Conservation (phyloP, 2,329 filamentous ascomycete genomes). For the Pseudogymnoascus sp. region DNA sequence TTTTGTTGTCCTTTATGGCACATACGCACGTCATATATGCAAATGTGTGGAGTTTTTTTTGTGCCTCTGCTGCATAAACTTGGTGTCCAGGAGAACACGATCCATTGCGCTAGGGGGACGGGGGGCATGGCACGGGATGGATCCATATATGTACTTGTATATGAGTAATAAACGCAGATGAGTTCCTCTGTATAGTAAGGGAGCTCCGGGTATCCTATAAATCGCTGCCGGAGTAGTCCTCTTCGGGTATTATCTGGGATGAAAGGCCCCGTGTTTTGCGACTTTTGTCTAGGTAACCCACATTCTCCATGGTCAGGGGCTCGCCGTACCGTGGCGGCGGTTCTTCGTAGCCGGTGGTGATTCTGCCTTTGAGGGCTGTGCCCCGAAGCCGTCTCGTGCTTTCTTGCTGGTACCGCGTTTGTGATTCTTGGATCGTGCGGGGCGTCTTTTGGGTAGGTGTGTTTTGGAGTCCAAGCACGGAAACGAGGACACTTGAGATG, state of each 20-base stretch:
- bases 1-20: background rate
- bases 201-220: background rate
- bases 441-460: background rate
- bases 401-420: background rate
- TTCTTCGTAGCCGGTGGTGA: background rate
- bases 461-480: constrained; percentile 32
- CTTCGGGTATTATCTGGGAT: background rate
- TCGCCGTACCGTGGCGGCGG: background rate
- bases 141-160: constrained; percentile 4
- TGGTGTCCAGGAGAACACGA: background rate
- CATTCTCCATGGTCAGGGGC: background rate
- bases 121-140: background rate
- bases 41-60: background rate
- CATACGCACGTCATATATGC: constrained; percentile 1
- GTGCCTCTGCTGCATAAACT: background rate
- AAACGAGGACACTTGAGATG: constrained; percentile 45
- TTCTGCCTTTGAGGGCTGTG: background rate
- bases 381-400: background rate
- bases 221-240: background rate
- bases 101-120: background rate
- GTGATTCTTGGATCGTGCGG: background rate
- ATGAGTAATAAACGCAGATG: constrained; percentile 2
- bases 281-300: background rate
- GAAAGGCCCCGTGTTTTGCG: background rate
- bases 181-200: background rate